Evolutionary conservation across 495 filamentous ascomycete species (phyloP).

Genomic region (Penicillium psychrofluorescens): DNA sequence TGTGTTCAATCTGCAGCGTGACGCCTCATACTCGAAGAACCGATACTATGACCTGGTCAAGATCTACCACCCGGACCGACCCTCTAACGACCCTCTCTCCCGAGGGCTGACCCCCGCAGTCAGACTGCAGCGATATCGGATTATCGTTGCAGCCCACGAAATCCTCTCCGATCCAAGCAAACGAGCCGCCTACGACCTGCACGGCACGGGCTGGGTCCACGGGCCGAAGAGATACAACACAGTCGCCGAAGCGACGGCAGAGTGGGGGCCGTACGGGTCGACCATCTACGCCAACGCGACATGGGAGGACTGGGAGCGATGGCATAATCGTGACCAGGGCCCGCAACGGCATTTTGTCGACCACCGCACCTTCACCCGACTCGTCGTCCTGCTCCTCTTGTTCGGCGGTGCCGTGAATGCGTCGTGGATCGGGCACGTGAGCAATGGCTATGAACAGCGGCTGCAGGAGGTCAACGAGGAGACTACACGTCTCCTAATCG

Average conservation of each 20-base stretch:
- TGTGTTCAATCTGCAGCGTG: slow-evolving; percentile 60
- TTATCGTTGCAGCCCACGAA: slow-evolving; percentile 79
- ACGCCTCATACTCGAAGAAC: slow-evolving; percentile 67
- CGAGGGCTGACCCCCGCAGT: slow-evolving; percentile 43
- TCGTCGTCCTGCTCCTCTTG: slow-evolving; percentile 59
- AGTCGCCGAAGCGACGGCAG: slow-evolving; percentile 5
- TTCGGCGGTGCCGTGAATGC: slow-evolving; percentile 63
- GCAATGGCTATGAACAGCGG: slow-evolving; percentile 51
- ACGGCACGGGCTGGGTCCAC: slow-evolving; percentile 71
- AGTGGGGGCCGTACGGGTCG: slow-evolving; percentile 26
- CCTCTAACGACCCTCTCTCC: slow-evolving; percentile 40
- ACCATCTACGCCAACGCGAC: slow-evolving; percentile 74
- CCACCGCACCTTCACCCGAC: slow-evolving; percentile 63
- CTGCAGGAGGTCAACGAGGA: slow-evolving; percentile 54
- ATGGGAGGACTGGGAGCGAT: slow-evolving; percentile 98
- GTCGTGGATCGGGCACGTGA: slow-evolving; percentile 53
- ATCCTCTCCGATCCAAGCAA: slow-evolving; percentile 80
- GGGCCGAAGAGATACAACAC: slow-evolving; percentile 16
- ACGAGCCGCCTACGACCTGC: slow-evolving; percentile 73
- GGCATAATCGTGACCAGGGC: slow-evolving; percentile 55
- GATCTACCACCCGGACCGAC: slow-evolving; percentile 86
- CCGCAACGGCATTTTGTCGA: slow-evolving; percentile 58
- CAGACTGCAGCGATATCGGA: slow-evolving; percentile 76
- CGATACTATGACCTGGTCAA: slow-evolving; percentile 89
- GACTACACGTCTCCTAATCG: slow-evolving; percentile 53